Conservation (phyloP, 192 early-diverging fungal genomes). For the Chytriomyces sp. region DNA sequence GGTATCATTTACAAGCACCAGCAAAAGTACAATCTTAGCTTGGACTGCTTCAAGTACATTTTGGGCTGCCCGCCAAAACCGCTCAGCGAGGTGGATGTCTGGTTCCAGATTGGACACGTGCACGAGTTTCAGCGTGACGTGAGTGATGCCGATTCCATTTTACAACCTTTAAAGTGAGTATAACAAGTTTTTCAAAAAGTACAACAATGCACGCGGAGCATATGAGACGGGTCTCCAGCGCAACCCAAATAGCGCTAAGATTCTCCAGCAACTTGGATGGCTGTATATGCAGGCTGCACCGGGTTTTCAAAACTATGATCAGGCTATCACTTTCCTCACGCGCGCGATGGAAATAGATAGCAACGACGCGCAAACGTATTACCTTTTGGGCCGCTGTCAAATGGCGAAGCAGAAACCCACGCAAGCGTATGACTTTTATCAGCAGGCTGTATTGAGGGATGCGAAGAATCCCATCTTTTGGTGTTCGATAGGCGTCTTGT, state of each 20-base stretch:
- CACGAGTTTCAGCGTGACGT: constrained; percentile 94
- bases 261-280: constrained; percentile 94
- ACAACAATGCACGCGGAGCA: constrained; percentile 74
- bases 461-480: constrained; percentile 94
- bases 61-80: constrained; percentile 86
- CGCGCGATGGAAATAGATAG: constrained; percentile 78
- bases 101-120: constrained; percentile 98
- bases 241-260: constrained; percentile 92
- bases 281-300: constrained; percentile 90
- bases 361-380: constrained; percentile 89
- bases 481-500: constrained; percentile 98
- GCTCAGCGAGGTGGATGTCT: constrained; percentile 92
- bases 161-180: neutral
- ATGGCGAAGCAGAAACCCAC: constrained; percentile 94
- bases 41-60: constrained; percentile 91
- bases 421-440: constrained; percentile 96
- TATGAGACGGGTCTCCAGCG: constrained; percentile 90
- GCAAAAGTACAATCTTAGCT: constrained; percentile 71
- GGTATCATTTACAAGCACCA: constrained; percentile 98
- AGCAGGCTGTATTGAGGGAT: constrained; percentile 90
- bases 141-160: constrained; percentile 24
- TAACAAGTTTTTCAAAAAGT: constrained; percentile 47
- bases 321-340: constrained; percentile 79
- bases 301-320: constrained; percentile 79
- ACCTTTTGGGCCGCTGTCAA: constrained; percentile 92